These are phyloP conservation scores for Eucalyptus regnans DNA, from an alignment of 345 rosid genomes.

Conservation along the genomic window DNA sequence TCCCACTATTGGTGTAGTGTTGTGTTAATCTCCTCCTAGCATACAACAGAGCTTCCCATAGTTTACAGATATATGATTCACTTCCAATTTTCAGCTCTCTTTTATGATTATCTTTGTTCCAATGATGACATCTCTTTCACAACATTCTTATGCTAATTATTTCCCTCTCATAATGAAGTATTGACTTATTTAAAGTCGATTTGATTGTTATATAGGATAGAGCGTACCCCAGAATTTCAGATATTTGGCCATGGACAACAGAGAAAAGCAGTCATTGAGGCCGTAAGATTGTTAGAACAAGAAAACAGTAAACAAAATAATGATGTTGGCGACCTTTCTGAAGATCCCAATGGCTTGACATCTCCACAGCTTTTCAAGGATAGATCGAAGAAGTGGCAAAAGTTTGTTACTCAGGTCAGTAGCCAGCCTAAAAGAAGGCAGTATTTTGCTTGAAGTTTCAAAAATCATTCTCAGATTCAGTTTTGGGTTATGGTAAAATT, in stretches of 20 bases:
- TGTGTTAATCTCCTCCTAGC: not conserved
- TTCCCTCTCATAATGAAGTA: not conserved
- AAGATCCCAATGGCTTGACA: conserved; percentile 17
- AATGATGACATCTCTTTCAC: not conserved
- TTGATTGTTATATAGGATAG: conserved; percentile 30
- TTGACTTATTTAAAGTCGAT: not conserved
- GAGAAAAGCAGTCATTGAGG: conserved; percentile 92
- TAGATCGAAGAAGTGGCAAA: conserved; percentile 84
- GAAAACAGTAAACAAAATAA: conserved; percentile 27
- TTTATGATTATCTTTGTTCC: not conserved
- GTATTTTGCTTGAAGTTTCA: not conserved
- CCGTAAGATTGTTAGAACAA: conserved; percentile 55
- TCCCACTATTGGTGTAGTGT: not conserved
- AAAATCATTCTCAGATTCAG: not conserved
- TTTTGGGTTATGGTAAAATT: not conserved
- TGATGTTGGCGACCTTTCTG: conserved; percentile 19
- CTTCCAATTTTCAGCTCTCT: not conserved
- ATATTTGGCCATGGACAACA: conserved; percentile 90
- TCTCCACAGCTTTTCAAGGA: conserved; percentile 55
- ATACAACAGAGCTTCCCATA: not conserved
- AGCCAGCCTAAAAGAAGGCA: not conserved
- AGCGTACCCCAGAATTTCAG: conserved; percentile 76
- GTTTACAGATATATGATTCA: not conserved
- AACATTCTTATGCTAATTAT: not conserved
- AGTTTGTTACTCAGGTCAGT: conserved; percentile 78